Conservation (phyloP, 805 yeast genomes). For the Groenewaldozyma salmanticensis region DNA sequence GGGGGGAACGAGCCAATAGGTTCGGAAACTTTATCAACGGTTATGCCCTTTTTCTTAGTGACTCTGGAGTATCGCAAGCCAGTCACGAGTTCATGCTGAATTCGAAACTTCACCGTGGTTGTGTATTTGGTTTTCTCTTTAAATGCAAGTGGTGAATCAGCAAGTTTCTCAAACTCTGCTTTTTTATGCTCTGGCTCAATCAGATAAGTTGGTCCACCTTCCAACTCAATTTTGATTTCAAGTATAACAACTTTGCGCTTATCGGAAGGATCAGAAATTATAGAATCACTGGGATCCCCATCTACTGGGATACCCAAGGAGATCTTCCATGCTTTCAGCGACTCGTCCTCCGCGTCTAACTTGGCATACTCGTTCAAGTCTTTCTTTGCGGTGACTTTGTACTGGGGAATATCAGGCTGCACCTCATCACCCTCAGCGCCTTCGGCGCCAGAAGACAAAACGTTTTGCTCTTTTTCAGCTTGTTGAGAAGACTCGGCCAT, state of each 20-base stretch:
- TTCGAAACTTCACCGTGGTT: conserved; percentile 64
- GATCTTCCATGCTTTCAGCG: conserved; percentile 84
- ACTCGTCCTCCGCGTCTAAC: conserved; percentile 83
- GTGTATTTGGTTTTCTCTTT: conserved; percentile 71
- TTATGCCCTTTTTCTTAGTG: conserved; percentile 78
- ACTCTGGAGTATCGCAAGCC: conserved; percentile 81
- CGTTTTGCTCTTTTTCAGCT: not conserved
- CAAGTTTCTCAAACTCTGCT: conserved; percentile 41
- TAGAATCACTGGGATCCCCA: conserved; percentile 37
- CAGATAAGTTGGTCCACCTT: conserved; percentile 60
- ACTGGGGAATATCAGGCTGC: conserved; percentile 18
- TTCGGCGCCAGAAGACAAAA: not conserved
- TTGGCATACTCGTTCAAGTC: conserved; percentile 75
- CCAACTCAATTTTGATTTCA: conserved; percentile 62
- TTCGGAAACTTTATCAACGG: conserved; percentile 78
- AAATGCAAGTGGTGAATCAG: conserved; percentile 60
- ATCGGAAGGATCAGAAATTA: conserved; percentile 63
- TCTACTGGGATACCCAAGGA: conserved; percentile 55
- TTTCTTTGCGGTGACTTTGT: conserved; percentile 57
- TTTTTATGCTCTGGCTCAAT: conserved; percentile 57
- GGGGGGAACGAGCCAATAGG: conserved; percentile 91
- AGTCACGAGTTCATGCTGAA: conserved; percentile 85
- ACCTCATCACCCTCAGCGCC: conserved; percentile 5
- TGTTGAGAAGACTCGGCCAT: not conserved
- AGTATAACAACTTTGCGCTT: conserved; percentile 67